phyloP scores from a whole-genome alignment of 495 filamentous ascomycete species.

The Trichoderma virens region DNA sequence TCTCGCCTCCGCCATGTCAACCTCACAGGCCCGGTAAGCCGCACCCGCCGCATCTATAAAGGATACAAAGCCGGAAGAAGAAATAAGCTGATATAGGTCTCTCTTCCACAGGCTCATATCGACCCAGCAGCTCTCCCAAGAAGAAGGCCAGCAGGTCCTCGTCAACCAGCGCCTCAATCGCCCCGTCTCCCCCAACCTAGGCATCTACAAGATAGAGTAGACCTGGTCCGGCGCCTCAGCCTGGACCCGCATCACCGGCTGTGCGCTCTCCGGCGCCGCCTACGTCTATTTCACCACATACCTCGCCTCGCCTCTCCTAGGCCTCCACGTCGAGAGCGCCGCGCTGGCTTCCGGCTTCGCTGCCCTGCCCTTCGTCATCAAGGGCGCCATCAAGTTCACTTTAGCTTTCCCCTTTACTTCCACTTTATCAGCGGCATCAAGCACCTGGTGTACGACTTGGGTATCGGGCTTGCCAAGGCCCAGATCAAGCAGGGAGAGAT shows the following conservation, averaged over 20 bases:
- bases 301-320: conserved; percentile 69
- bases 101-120: conserved; percentile 38
- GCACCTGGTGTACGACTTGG: conserved; percentile 83
- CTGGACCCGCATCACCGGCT: conserved; percentile 76
- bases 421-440: conserved; percentile 82
- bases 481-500: conserved; percentile 69
- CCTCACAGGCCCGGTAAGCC: no score
- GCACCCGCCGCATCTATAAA: no score
- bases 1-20: conserved; percentile 37
- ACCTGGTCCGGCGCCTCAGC: conserved; percentile 65
- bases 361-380: conserved; percentile 57
- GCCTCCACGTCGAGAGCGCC: conserved; percentile 78
- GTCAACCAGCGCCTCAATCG: conserved; percentile 74
- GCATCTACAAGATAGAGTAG: conserved; percentile 82
- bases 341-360: conserved; percentile 72
- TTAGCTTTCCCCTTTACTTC: conserved; percentile 77
- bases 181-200: conserved; percentile 80
- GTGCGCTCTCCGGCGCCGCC: conserved; percentile 59
- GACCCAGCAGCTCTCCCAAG: conserved; percentile 49
- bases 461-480: conserved; percentile 57
- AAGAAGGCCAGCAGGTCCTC: conserved; percentile 64
- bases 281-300: conserved; percentile 84
- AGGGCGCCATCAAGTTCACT: conserved; percentile 63
- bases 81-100: no score
- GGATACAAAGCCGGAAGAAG: no score